Percentiles rank a stretch among this genome's conserved stretches.
Conservation (phyloP, 2,329 filamentous ascomycete species). For the Huntiella omanensis region DNA sequence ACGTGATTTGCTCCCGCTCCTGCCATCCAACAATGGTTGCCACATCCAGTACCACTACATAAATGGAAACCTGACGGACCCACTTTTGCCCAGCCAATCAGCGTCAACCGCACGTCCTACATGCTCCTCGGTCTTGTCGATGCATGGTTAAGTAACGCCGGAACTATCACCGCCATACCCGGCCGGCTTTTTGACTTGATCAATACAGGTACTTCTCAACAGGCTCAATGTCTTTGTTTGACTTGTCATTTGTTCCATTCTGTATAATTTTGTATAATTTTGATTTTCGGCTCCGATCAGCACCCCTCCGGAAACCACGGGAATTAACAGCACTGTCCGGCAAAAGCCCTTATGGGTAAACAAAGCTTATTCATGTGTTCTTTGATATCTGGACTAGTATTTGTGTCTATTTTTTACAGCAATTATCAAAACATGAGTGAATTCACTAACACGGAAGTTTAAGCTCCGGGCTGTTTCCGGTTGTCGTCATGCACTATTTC, state of each 20-base stretch:
- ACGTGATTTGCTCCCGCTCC: slow-evolving; percentile 1
- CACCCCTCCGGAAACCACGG: slow-evolving; percentile 1
- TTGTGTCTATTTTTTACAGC: neutral
- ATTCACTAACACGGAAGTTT: slow-evolving; percentile 10
- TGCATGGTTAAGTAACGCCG: slow-evolving; percentile 6
- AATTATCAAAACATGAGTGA: neutral
- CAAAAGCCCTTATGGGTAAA: neutral
- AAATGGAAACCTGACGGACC: slow-evolving; percentile 3
- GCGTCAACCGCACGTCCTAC: slow-evolving; percentile 9
- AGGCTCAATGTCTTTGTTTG: neutral
- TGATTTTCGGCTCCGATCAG: neutral
- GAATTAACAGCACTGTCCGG: neutral
- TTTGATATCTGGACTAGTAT: neutral
- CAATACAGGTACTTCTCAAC: neutral
- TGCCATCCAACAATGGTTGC: slow-evolving; percentile 7
- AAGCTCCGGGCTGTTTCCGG: no score
- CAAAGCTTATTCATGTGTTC: neutral
- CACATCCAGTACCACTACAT: slow-evolving; percentile 1
- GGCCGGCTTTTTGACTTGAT: neutral
- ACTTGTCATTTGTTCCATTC: neutral
- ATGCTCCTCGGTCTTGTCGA: slow-evolving; percentile 10
- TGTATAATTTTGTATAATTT: neutral
- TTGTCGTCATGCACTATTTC: no score
- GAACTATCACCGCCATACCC: neutral
- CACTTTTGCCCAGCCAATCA: slow-evolving; percentile 11